Evolutionary conservation across 2,329 filamentous ascomycete genomes (phyloP).

Genomic region (Cladosporium sp.): DNA sequence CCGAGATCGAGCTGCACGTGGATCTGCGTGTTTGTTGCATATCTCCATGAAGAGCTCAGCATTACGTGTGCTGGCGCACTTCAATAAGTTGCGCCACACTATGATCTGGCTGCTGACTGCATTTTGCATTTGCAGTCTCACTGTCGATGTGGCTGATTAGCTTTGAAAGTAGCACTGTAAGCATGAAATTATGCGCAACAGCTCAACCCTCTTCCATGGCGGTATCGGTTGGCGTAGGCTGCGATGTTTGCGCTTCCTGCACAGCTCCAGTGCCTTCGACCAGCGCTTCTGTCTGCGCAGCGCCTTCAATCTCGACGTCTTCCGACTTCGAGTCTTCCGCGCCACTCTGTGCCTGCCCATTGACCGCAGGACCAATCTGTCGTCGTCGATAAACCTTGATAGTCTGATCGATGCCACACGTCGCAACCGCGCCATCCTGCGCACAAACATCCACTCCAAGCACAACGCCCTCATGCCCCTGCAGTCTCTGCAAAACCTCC

Average conservation of each 20-base stretch:
- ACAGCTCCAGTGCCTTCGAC: background rate
- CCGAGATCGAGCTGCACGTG: background rate
- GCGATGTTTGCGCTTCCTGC: background rate
- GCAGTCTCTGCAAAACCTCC: constrained; percentile 70
- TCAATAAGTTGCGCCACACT: background rate
- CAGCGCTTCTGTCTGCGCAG: background rate
- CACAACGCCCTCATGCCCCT: constrained; percentile 60
- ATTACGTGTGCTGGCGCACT: background rate
- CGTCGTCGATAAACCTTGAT: constrained; percentile 60
- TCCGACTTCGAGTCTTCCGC: background rate
- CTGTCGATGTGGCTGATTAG: background rate
- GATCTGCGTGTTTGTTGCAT: background rate
- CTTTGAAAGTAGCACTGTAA: too few relatives aligned
- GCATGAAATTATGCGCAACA: background rate
- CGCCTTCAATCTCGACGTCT: background rate
- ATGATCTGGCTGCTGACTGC: background rate
- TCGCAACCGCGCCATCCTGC: constrained; percentile 58
- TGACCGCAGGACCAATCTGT: background rate
- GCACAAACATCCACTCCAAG: constrained; percentile 62
- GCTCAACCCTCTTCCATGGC: background rate
- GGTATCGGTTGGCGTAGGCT: background rate
- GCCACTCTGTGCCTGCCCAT: constrained; percentile 6
- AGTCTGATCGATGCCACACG: constrained; percentile 63
- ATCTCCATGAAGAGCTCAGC: background rate
- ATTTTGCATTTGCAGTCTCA: background rate